Evolutionary conservation across 495 filamentous ascomycete genomes (phyloP).

Genomic region (Peziza echinospora): DNA sequence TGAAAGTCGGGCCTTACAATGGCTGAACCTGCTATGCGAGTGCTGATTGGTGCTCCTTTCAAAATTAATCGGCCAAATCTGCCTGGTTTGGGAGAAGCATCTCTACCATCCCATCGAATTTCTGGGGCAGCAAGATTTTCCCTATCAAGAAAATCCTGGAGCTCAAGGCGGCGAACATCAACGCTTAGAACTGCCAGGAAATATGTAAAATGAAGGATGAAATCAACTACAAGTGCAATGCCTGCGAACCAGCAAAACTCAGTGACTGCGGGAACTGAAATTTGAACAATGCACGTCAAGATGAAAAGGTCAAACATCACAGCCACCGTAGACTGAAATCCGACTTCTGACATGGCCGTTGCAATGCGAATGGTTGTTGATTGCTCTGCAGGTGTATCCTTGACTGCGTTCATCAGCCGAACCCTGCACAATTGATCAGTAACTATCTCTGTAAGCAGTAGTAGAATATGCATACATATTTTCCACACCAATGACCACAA

Average conservation of each 20-base stretch:
- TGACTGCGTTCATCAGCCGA: conserved; percentile 47
- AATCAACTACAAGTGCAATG: conserved; percentile 47
- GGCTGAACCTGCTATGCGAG: conserved; percentile 19
- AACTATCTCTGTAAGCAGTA: too few species aligned
- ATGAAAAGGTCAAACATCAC: conserved; percentile 38
- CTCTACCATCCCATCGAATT: neutral
- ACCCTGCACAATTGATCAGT: too few species aligned
- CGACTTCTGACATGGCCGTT: conserved; percentile 44
- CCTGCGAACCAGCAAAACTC: conserved; percentile 50
- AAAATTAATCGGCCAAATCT: neutral
- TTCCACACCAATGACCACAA: conserved; percentile 46
- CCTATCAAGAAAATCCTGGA: conserved; percentile 30
- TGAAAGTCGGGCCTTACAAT: conserved; percentile 11
- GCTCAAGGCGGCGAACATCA: conserved; percentile 47
- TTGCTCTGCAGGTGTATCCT: conserved; percentile 39
- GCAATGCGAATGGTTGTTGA: conserved; percentile 38
- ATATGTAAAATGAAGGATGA: conserved; percentile 47
- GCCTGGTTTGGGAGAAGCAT: neutral
- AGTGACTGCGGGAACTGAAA: conserved; percentile 38
- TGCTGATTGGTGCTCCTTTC: conserved; percentile 16
- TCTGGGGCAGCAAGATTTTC: conserved; percentile 15
- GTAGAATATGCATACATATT: conserved; percentile 30
- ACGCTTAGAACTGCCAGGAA: conserved; percentile 53
- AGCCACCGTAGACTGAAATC: conserved; percentile 38
- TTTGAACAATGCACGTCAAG: conserved; percentile 31